Percentiles rank a stretch among this genome's conserved stretches.
Conservation (phyloP, 1,284 basidiomycete genomes). For the Sphaerobolus stellatus region DNA sequence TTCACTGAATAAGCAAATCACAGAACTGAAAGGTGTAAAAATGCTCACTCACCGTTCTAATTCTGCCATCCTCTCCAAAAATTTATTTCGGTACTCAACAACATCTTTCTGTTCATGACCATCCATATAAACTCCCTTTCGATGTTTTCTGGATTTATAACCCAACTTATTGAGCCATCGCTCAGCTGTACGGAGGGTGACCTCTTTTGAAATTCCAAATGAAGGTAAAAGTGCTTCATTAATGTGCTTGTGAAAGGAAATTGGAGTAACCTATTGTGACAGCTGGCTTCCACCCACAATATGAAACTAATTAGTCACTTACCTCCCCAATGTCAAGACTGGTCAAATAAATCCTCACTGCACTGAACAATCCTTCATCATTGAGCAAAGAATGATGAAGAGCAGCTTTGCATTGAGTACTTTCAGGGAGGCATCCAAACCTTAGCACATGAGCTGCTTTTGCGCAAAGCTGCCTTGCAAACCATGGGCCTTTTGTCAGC, state of each 20-base stretch:
- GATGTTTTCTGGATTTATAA: constrained; percentile 13
- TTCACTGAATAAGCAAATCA: constrained; percentile 1
- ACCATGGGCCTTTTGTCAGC: too few relatives aligned
- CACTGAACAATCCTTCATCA: not conserved
- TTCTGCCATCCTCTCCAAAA: constrained; percentile 17
- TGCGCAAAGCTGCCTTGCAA: too few relatives aligned
- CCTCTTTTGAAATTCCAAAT: constrained; percentile 15
- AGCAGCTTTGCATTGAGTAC: not conserved
- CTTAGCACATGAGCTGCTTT: too few relatives aligned
- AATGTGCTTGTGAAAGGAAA: constrained; percentile 15
- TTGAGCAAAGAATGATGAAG: not conserved
- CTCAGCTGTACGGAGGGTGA: constrained; percentile 17
- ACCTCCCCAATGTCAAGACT: not conserved
- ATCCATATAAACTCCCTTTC: constrained; percentile 27
- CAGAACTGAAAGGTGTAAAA: constrained; percentile 1
- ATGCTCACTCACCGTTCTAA: constrained; percentile 14
- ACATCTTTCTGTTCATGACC: constrained; percentile 32
- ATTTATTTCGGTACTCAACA: constrained; percentile 19
- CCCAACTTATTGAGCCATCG: constrained; percentile 24
- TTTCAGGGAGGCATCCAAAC: too few relatives aligned
- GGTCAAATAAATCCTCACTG: not conserved
- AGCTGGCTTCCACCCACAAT: not conserved
- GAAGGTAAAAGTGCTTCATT: constrained; percentile 20
- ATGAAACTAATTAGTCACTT: not conserved
- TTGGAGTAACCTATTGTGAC: constrained; percentile 1